Evolutionary conservation across 2,329 filamentous ascomycete genomes (phyloP).

Genomic region (Colletotrichum agaves): DNA sequence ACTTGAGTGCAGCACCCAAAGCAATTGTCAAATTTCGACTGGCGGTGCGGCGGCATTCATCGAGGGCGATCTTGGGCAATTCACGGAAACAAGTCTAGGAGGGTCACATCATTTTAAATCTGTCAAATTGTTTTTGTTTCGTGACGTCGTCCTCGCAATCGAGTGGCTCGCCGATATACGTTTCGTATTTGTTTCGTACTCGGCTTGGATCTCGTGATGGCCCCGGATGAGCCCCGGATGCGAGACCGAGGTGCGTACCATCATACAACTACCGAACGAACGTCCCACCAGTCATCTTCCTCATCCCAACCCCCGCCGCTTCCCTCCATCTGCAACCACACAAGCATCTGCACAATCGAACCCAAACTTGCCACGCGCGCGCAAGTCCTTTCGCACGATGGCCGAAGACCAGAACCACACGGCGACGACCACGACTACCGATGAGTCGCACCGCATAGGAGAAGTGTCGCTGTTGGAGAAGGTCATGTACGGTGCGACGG

Average conservation of each 20-base stretch:
- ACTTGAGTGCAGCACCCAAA: neutral
- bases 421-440: constrained; percentile 13
- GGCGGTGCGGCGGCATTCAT: no score
- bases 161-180: neutral
- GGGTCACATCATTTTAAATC: neutral
- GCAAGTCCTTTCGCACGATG: constrained; percentile 20
- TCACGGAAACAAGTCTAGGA: no score
- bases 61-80: no score
- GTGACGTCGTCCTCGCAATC: neutral
- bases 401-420: constrained; percentile 23
- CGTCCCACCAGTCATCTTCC: constrained; percentile 15
- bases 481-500: constrained; percentile 28
- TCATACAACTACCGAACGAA: constrained; percentile 30
- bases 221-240: neutral
- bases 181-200: constrained; percentile 35
- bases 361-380: constrained; percentile 3
- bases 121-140: neutral
- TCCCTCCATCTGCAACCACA: constrained; percentile 17
- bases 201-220: constrained; percentile 20
- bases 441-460: constrained; percentile 9
- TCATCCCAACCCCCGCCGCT: constrained; percentile 27
- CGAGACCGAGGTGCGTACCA: constrained; percentile 31
- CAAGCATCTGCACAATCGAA: constrained; percentile 17
- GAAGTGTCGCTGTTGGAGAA: constrained; percentile 19
- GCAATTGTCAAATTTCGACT: neutral